Base-by-base conservation (phyloP, 768 basidiomycete genomes). In the Agaricus sinodeliciosus region DNA sequence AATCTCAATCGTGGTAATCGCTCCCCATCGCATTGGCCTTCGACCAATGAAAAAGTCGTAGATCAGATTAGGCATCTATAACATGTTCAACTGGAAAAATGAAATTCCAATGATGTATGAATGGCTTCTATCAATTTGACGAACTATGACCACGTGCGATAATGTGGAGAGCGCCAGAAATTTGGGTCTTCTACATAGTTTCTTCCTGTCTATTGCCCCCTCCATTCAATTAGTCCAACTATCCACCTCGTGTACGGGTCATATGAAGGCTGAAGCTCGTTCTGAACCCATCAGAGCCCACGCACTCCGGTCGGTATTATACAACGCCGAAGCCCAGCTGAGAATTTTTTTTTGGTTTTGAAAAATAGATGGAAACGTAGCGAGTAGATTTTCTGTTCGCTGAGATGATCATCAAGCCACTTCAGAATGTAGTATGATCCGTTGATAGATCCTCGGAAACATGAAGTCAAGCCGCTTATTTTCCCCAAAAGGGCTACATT, bases 361-460 rank as follows among this genome's bases (percentile, higher is more conserved):
- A 28, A 28, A 28, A 9, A 28, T 31, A 31, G 31, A 31, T 2
- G 7, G 31, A 11, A 31, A 31, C 11, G 31, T 31, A 31, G 31
- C 11, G 11, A 31, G 31, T 31, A 31, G 11, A 31, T 4, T 8
- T 1, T 3, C 3, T 31, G n/a, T 49, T 26, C 37, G 22, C 4
- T 37, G 19, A 16, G 25, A 3, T 26, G 7, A 28, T n/a, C 26
- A 16, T 5, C 7, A 15, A 12, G 39, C 19, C 15, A 9, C 26
- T 27, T 37, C 13, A 11, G n/a, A 18, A 18, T 13, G 12, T 18
- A 39, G 25, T 22, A 5, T 22, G 13, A 25, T 16, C 37, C 31
- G 31, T 11, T 12, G 26, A 49, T 27, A 49, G 15, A n/a, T 49
- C 48, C 48, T 49, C 48, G 48, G 48, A 28, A 40, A 27, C 48